A percentile compares a stretch with the other conserved stretches of the same genome.
Conservation (phyloP, 768 basidiomycete genomes). For the Glaciozyma antarctica region DNA sequence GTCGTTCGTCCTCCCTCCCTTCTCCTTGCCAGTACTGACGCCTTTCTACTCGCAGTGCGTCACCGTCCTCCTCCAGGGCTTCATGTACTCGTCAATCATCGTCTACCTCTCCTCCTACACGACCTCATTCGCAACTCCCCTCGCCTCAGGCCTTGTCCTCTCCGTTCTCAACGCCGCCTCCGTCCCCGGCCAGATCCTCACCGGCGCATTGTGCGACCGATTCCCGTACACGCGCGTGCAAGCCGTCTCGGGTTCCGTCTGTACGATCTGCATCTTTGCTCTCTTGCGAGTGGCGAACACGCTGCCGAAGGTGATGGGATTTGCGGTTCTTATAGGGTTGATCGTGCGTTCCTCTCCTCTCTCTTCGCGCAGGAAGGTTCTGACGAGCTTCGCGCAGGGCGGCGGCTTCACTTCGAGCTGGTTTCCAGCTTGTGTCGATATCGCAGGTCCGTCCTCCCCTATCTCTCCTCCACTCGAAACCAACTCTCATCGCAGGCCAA, state of each 20-base stretch:
- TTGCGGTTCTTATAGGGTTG: background rate
- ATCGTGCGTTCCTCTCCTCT: background rate
- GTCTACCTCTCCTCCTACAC: conserved; percentile 3
- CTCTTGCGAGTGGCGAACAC: background rate
- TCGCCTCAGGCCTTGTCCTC: background rate
- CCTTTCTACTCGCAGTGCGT: background rate
- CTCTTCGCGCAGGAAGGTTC: background rate
- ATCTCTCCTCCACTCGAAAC: background rate
- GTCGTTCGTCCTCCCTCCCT: background rate
- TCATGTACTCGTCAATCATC: background rate
- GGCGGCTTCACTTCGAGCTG: background rate
- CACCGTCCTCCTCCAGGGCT: background rate
- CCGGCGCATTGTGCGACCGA: background rate
- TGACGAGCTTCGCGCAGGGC: background rate
- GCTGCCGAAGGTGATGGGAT: background rate
- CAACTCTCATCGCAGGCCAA: background rate
- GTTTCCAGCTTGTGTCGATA: background rate
- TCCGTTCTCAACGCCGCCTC: background rate
- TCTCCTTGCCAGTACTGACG: background rate
- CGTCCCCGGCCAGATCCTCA: background rate
- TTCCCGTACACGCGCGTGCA: background rate
- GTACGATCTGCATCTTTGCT: background rate
- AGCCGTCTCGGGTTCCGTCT: background rate
- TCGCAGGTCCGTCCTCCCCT: background rate
- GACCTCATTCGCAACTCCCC: background rate